Percentiles rank a stretch among this genome's conserved stretches.
These are phyloP conservation scores for Rhododendron mucronatum DNA, from an alignment of 148 eudicot genomes.

Conservation along the genomic window DNA sequence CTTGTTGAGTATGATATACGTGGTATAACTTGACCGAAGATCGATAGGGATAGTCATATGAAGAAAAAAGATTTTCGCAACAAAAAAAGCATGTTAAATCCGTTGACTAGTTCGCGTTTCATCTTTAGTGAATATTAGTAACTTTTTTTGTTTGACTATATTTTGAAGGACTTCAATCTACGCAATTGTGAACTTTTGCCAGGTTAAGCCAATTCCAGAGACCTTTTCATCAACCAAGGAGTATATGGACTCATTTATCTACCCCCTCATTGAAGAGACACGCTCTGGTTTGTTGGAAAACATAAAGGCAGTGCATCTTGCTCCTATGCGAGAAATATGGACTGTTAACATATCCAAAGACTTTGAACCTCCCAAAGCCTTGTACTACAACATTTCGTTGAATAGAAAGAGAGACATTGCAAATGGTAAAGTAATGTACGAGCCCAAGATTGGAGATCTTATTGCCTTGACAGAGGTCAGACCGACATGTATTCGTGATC, in stretches of 20 bases:
- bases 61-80: too few relatives aligned
- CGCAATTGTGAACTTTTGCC: background rate
- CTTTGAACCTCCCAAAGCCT: slow-evolving; percentile 12
- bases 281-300: slow-evolving; percentile 31
- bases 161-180: background rate
- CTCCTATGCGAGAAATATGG: slow-evolving; percentile 27
- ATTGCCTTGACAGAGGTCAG: slow-evolving; percentile 33
- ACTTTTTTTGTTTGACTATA: background rate
- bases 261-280: slow-evolving; percentile 17
- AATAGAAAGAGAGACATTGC: background rate
- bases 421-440: slow-evolving; percentile 23
- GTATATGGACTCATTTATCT: slow-evolving; percentile 34
- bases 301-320: slow-evolving; percentile 9
- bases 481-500: slow-evolving; percentile 34
- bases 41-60: too few relatives aligned
- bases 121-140: too few relatives aligned
- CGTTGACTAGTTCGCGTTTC: too few relatives aligned
- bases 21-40: too few relatives aligned
- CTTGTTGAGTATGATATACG: too few relatives aligned
- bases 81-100: too few relatives aligned
- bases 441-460: slow-evolving; percentile 46
- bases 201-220: slow-evolving; percentile 40
- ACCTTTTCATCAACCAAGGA: slow-evolving; percentile 26
- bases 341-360: background rate
- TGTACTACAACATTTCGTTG: slow-evolving; percentile 21